Evolutionary conservation across 2,329 filamentous ascomycete species (phyloP), one percentile per base, ranked within the genome.

Genomic region (Aschersonia sp.): DNA sequence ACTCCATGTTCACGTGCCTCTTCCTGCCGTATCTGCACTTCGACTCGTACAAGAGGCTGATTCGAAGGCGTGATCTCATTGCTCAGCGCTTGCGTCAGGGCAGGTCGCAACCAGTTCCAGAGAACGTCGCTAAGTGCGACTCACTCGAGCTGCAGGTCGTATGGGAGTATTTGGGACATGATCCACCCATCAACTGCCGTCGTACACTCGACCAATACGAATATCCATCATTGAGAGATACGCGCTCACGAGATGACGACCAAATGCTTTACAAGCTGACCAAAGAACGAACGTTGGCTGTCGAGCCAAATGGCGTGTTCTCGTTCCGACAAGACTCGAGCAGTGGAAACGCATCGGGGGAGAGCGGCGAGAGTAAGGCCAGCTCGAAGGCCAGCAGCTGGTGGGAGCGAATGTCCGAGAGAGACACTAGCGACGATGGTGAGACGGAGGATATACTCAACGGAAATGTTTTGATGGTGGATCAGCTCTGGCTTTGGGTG

Each of bases 211-310:
- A 83, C 50, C 78, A 83, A 53, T 83, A 73, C 48, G 77, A 75
- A 0, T 81, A 82, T 47, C 78, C 78, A 0, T 77, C 75, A 2
- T 62, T 83, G 0, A 65, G 71, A 7, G 78, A 82, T 35, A 82
- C 79, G 0, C 63, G 75, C 42, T 74, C 76, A 0, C 65, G 79
- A 20, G 80, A 83, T 42, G 77, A 80, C 43, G 79, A 83, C 42
- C 79, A 83, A 57, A 82, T 83, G 74, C 61, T 83, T 5, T 83
- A 82, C 59, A 83, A 83, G 53, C 62, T 82, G 2, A 80, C 77
- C 2, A 79, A 77, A 53, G 65, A 74, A 48, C 61, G 70, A 2
- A 49, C 54, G 1, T 55, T 55, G 9, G 43, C 48, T 3, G 31
- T 51, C 1, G 55, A 57, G 0, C 48, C 59, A 4, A 55, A 59